Evolutionary conservation across 768 basidiomycete genomes (phyloP).

Genomic region (Naganishia vaughanmartiniae): DNA sequence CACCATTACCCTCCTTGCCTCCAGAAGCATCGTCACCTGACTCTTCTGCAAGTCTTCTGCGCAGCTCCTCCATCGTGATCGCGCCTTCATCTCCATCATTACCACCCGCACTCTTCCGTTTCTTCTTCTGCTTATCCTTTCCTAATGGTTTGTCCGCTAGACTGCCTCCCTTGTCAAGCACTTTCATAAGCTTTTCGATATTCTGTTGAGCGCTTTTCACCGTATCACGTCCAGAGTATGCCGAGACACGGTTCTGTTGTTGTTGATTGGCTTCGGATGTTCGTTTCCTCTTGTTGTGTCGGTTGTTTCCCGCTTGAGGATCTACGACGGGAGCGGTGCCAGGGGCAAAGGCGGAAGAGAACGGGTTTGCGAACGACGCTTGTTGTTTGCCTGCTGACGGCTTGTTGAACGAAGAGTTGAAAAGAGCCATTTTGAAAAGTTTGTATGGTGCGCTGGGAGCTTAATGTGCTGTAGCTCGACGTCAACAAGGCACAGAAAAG

Average conservation of each 20-base stretch:
- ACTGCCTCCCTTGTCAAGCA: slow-evolving; percentile 38
- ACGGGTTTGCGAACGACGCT: slow-evolving; percentile 1
- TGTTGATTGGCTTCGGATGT: slow-evolving; percentile 8
- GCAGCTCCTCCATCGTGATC: slow-evolving; percentile 2
- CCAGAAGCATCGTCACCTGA: background rate
- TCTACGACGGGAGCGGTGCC: slow-evolving; percentile 11
- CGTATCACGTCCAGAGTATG: slow-evolving; percentile 30
- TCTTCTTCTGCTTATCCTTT: background rate
- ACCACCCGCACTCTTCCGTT: background rate
- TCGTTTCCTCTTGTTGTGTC: slow-evolving; percentile 13
- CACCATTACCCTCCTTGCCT: background rate
- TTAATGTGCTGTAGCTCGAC: too few species aligned
- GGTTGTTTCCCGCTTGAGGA: background rate
- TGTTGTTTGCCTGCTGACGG: background rate
- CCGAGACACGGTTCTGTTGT: background rate
- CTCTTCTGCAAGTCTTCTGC: slow-evolving; percentile 13
- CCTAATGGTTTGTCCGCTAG: background rate
- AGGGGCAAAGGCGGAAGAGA: slow-evolving; percentile 15
- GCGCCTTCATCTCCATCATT: slow-evolving; percentile 1
- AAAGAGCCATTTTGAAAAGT: background rate
- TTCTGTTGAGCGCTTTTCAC: slow-evolving; percentile 41
- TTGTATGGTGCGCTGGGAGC: background rate
- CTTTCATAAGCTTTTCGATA: slow-evolving; percentile 47
- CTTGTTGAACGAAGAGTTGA: background rate
- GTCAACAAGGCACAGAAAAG: too few species aligned